Percentiles rank a stretch among this genome's conserved stretches.
phyloP scores from a whole-genome alignment of 2,329 filamentous ascomycete species.

The Sporothrix inflata region DNA sequence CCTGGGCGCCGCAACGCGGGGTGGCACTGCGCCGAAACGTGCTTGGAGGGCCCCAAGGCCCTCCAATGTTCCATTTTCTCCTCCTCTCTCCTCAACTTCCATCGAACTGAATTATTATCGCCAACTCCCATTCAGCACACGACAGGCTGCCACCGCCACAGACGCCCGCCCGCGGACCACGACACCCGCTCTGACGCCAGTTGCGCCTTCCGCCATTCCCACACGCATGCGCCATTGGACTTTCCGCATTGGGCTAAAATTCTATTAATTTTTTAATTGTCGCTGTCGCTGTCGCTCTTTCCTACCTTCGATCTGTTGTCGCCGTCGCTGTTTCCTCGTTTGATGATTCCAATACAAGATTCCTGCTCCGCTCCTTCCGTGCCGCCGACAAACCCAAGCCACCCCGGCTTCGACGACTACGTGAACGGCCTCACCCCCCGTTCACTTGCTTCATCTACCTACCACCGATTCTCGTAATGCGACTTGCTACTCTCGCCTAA shows the following conservation, averaged over 20 bases:
- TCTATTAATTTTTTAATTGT: not conserved
- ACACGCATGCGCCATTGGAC: not conserved
- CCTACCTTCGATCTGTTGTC: not conserved
- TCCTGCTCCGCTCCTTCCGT: not conserved
- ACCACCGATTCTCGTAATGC: slow-evolving; percentile 18
- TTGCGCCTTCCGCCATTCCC: slow-evolving; percentile 11
- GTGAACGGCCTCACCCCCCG: not conserved
- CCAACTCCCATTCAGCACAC: slow-evolving; percentile 6
- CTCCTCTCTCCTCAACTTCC: not conserved
- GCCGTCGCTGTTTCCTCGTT: slow-evolving; percentile 6
- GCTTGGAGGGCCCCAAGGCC: slow-evolving; percentile 18
- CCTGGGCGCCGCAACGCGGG: slow-evolving; percentile 21
- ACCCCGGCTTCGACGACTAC: not conserved
- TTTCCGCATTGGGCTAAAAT: not conserved
- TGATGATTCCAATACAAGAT: not conserved
- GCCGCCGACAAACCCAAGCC: not conserved
- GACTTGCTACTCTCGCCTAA: not conserved
- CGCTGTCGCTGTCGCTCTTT: not conserved
- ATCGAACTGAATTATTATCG: not conserved
- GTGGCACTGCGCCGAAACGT: slow-evolving; percentile 24
- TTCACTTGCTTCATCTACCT: not conserved
- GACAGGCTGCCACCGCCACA: slow-evolving; percentile 7
- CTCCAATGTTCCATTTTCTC: slow-evolving; percentile 14
- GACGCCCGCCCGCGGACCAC: not conserved
- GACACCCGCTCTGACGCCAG: not conserved